Evolutionary conservation across 176 grass and related monocot genomes (phyloP).

Genomic region (Paspalum notatum): DNA sequence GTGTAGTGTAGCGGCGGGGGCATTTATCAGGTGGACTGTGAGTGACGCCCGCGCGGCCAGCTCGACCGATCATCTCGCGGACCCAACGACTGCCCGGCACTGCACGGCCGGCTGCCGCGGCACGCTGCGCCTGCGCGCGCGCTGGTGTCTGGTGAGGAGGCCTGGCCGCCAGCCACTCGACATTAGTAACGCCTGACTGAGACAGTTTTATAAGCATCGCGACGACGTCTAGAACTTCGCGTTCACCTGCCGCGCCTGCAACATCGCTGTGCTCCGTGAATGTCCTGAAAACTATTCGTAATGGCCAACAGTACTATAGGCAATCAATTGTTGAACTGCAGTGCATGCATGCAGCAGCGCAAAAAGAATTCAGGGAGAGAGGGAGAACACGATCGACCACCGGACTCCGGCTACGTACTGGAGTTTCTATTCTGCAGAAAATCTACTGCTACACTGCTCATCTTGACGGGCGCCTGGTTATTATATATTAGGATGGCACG

Average conservation of each 20-base stretch:
- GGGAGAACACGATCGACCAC: no score
- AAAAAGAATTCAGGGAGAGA: neutral
- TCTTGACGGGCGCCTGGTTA: no score
- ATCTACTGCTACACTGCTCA: no score
- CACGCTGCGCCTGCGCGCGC: constrained; percentile 12
- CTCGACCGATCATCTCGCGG: neutral
- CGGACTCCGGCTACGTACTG: no score
- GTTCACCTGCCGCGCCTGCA: constrained; percentile 41
- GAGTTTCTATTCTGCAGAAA: neutral
- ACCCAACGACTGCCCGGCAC: no score
- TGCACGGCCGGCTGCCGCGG: no score
- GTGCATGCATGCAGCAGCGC: neutral
- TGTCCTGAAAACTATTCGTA: constrained; percentile 16
- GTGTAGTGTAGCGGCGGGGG: neutral
- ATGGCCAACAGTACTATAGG: constrained; percentile 17
- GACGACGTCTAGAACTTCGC: constrained; percentile 60
- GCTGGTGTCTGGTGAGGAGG: neutral
- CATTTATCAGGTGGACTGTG: constrained; percentile 27
- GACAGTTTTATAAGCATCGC: constrained; percentile 62
- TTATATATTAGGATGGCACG: neutral
- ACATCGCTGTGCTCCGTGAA: constrained; percentile 54
- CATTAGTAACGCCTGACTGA: constrained; percentile 56
- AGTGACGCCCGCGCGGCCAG: neutral
- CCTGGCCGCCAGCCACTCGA: constrained; percentile 58
- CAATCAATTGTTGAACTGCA: constrained; percentile 12